Evolutionary conservation across 2,329 filamentous ascomycete genomes (phyloP).

Genomic region (Pseudogymnoascus sp.): DNA sequence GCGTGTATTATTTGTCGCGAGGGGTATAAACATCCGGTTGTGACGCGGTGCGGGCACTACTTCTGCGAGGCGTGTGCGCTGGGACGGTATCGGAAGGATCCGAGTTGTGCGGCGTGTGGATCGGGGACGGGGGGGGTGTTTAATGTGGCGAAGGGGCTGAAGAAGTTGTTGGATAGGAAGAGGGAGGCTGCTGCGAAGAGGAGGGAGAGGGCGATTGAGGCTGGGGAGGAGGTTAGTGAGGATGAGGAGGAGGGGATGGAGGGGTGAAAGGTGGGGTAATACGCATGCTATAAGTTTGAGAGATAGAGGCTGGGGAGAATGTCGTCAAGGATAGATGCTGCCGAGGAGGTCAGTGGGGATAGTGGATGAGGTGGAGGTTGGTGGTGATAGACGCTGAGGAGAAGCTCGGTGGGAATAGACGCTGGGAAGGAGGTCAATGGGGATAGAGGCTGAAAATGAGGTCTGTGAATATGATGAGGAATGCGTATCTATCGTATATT

Average conservation of each 20-base stretch:
- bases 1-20: slow-evolving; percentile 30
- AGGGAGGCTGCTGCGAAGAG: slow-evolving; percentile 48
- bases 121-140: slow-evolving; percentile 83
- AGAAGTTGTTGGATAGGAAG: slow-evolving; percentile 65
- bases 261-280: not conserved
- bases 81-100: slow-evolving; percentile 77
- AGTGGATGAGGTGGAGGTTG: too few relatives aligned
- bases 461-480: too few relatives aligned
- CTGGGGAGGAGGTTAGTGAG: slow-evolving; percentile 43
- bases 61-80: slow-evolving; percentile 90
- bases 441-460: not conserved
- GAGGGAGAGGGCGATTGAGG: slow-evolving; percentile 44
- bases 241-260: slow-evolving; percentile 31
- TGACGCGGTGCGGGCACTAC: slow-evolving; percentile 91
- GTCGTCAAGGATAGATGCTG: too few relatives aligned
- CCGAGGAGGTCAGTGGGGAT: too few relatives aligned
- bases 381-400: too few relatives aligned
- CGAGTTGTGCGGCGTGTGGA: slow-evolving; percentile 78
- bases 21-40: slow-evolving; percentile 55
- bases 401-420: slow-evolving; percentile 42
- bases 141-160: slow-evolving; percentile 76
- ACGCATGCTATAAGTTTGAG: not conserved
- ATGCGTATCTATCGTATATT: too few relatives aligned
- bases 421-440: slow-evolving; percentile 34
- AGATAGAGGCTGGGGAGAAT: too few relatives aligned